Evolutionary conservation across 495 filamentous ascomycete genomes (phyloP).

Genomic region (Barbatosphaeria neglecta): DNA sequence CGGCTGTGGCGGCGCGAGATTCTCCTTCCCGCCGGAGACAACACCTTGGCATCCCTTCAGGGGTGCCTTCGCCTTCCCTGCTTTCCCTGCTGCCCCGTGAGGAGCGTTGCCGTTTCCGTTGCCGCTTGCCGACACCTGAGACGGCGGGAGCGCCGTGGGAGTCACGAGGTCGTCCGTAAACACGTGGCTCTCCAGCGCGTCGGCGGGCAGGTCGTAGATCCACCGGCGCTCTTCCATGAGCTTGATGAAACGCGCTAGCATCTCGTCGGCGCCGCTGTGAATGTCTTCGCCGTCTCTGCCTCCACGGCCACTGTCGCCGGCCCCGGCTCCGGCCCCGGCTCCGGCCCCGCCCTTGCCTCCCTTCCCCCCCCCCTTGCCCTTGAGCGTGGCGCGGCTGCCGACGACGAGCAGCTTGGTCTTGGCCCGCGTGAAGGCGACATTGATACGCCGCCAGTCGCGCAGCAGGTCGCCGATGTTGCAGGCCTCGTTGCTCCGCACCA

Average conservation of each 20-base stretch:
- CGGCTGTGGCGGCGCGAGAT: conserved; percentile 8
- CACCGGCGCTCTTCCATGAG: conserved; percentile 64
- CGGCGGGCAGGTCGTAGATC: conserved; percentile 57
- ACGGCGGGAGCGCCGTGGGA: too few relatives aligned
- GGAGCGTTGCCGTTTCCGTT: not conserved
- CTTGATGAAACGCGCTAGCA: conserved; percentile 61
- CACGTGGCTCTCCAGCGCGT: conserved; percentile 54
- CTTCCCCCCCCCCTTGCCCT: conserved; percentile 24
- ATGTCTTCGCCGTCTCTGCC: conserved; percentile 5
- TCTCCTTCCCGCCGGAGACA: conserved; percentile 11
- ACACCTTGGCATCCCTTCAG: conserved; percentile 3
- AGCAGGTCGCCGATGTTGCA: conserved; percentile 76
- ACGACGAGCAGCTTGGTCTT: conserved; percentile 81
- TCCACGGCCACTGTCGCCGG: too few relatives aligned
- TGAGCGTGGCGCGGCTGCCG: conserved; percentile 65
- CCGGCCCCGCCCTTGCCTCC: not conserved
- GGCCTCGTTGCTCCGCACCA: conserved; percentile 75
- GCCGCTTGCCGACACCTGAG: conserved; percentile 13
- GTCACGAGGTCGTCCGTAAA: conserved; percentile 43
- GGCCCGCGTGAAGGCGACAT: conserved; percentile 88
- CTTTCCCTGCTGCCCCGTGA: not conserved
- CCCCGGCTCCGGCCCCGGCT: too few relatives aligned
- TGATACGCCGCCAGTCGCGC: conserved; percentile 85
- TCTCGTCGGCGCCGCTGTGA: conserved; percentile 53
- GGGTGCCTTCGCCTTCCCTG: conserved; percentile 7